These are phyloP conservation scores for Paraconiothyrium brasiliense DNA, from an alignment of 2,329 filamentous ascomycete genomes.

Conservation along the genomic window DNA sequence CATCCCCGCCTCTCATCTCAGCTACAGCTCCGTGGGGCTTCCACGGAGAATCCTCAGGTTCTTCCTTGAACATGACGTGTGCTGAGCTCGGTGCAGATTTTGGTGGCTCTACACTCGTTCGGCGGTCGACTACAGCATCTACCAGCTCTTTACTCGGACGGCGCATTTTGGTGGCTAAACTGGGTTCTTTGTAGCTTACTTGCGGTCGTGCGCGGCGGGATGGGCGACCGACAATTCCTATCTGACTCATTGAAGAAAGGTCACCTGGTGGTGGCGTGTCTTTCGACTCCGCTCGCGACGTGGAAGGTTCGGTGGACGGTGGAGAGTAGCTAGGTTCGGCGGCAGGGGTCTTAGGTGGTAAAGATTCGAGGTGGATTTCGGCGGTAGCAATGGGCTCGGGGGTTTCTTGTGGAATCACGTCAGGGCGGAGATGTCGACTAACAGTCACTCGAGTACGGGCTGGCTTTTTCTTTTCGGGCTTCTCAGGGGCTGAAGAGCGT, in stretches of 20 bases:
- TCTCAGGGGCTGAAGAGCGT: conserved; percentile 35
- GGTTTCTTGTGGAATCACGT: conserved; percentile 30
- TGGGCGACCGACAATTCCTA: conserved; percentile 48
- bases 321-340: conserved; percentile 55
- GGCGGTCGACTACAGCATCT: conserved; percentile 52
- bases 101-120: conserved; percentile 39
- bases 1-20: conserved; percentile 34
- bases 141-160: conserved; percentile 57
- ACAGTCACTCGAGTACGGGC: conserved; percentile 36
- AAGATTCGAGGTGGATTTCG: conserved; percentile 46
- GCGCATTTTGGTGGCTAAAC: conserved; percentile 59
- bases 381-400: conserved; percentile 35
- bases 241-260: conserved; percentile 46
- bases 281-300: conserved; percentile 45
- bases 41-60: conserved; percentile 39
- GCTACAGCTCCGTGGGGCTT: conserved; percentile 36
- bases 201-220: conserved; percentile 57
- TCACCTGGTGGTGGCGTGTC: conserved; percentile 57
- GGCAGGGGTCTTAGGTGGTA: conserved; percentile 52
- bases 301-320: conserved; percentile 54
- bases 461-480: conserved; percentile 28
- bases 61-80: conserved; percentile 39
- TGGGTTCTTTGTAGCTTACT: conserved; percentile 62
- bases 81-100: conserved; percentile 30
- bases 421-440: conserved; percentile 33